Conservation (phyloP, 345 rosid species). For the Bruguiera gymnorhiza region DNA sequence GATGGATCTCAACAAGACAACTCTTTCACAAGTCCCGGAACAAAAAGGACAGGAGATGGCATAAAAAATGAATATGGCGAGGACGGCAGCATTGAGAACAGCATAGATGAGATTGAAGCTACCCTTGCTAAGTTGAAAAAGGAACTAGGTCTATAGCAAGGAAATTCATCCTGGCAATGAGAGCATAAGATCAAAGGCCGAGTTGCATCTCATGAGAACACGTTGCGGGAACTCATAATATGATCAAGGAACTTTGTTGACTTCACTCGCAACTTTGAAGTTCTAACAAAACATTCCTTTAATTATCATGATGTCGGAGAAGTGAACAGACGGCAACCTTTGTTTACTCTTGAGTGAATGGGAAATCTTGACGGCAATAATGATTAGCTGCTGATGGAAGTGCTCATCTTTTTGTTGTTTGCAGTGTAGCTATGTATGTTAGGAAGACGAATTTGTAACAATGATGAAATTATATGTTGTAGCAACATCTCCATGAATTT, state of each 20-base stretch:
- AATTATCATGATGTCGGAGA: neutral
- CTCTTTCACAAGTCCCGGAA: conserved; percentile 24
- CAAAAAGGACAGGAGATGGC: conserved; percentile 28
- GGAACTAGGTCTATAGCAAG: conserved; percentile 70
- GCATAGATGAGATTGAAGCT: conserved; percentile 88
- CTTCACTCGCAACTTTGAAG: too few species aligned
- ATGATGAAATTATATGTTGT: neutral
- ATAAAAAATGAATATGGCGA: conserved; percentile 28
- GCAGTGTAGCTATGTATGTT: neutral
- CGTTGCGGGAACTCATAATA: too few species aligned
- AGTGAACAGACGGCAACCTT: neutral
- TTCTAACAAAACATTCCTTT: too few species aligned
- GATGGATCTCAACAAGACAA: conserved; percentile 19
- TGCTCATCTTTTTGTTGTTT: too few species aligned
- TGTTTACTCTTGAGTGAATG: neutral
- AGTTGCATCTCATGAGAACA: neutral
- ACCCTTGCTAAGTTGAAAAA: conserved; percentile 73
- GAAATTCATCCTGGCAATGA: neutral
- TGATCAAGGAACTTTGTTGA: neutral
- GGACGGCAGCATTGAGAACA: conserved; percentile 59
- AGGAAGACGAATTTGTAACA: neutral
- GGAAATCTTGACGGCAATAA: neutral
- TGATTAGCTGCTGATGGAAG: neutral
- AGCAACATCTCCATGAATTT: too few species aligned
- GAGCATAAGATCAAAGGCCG: neutral